Base-by-base conservation (phyloP, 257 asterid species). In the Capsicum pubescens region DNA sequence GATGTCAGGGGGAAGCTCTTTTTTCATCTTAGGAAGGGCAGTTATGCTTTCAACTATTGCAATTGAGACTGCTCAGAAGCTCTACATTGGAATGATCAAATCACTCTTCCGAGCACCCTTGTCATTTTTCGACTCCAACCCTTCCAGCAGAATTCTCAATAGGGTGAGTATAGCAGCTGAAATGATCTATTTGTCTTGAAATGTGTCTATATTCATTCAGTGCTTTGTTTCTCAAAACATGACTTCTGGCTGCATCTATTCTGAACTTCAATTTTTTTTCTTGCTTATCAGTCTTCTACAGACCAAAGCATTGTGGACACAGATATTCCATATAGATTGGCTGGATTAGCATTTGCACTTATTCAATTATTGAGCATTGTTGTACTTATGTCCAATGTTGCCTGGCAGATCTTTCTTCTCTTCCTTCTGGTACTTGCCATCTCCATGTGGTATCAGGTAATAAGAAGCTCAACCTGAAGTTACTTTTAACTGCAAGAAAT, bases 251-350 rank as follows among this genome's bases (percentile, higher is more conserved):
- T 69, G 56, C 39, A 44, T n/a, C 13, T 32, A 15, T 71, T 70
- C 84, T 83, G 32, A 87, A 79, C 69, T 21, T 17, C 44, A 55
- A 63, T 35, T 63, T 76, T 13, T 3, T 63, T 56, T 44, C 77
- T 81, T 7, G 82, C 79, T 86, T 76, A 70, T 46, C 89, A 94
- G 97, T 89, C 95, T 70, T 94, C 98, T 0, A 92, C 97, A n/a
- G 98, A 94, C 90, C 98, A 94, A 44, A 92, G 97, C 92, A 82
- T 85, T 26, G 89, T 92, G 84, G 98, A 94, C 84, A 93, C 97
- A 2, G 97, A 94, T 84, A 91, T 93, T 80, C 97, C 98, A 2
- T 94, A 90, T 87, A 84, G 98, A 80, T 35, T 94, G 84, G 97
- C 98, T 17, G 98, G 98, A 55, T 81, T 94, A 52, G 97, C 90